Evolutionary conservation across 176 grass and related monocot genomes (phyloP), one percentile per base, ranked within the genome.

Genomic region (Aechmea fasciata): DNA sequence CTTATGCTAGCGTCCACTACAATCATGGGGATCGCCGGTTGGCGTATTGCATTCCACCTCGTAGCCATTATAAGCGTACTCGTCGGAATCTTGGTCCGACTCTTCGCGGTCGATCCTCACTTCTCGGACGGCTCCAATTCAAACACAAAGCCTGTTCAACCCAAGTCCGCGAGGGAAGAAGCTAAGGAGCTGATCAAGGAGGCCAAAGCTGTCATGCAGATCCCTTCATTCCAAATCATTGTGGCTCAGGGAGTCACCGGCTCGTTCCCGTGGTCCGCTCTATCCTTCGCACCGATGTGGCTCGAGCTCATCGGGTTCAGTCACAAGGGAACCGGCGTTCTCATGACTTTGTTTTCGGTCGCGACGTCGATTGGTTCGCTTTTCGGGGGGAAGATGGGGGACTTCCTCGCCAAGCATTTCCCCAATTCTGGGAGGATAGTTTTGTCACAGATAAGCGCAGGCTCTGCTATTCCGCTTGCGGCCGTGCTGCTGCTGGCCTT

Each of bases 231-330:
- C 80, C 92, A 91, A 73, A 96, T 91, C 54, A 91, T 91, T 19
- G 88, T 96, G 66, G 92, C 92, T 1, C 92, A 96, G 79, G 92
- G 92, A 2, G 63, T 96, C 51, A 96, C 83, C 1, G 92, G 92
- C 11, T 91, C 92, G 3, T 96, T 96, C 41, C 92, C 92, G 28
- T 96, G 92, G 92, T 91, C 88, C 11, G 83, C 88, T 0, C 64
- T 96, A 2, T 75, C 92, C 1, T 96, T 91, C 47, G 73, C 85
- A 13, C 88, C 92, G 0, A 84, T 96, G 88, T 96, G 92, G 92
- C 13, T 96, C 61, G 92, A 96, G 67, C 73, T 96, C 22, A 74
- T 86, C 23, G 92, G 92, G 0, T 96, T 85, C 41, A 84, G 88
- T 15, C 92, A 87, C 52, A 20, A 62, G 1, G 47, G 50, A 65